Percentiles rank a stretch among this genome's conserved stretches.
phyloP scores from a whole-genome alignment of 148 eudicot species.

The Camellia granthamiana region DNA sequence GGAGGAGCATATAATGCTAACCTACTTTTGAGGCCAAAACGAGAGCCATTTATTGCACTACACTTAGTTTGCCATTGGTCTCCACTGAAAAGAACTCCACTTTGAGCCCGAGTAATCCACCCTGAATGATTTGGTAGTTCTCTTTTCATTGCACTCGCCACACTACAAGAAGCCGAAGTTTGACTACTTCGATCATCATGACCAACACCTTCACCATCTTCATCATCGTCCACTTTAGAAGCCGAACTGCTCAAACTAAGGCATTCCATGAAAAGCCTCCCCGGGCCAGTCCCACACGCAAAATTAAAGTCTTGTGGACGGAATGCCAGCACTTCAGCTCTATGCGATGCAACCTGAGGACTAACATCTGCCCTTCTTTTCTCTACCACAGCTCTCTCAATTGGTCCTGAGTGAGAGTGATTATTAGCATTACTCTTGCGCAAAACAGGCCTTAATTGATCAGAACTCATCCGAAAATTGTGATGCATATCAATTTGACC shows the following conservation, averaged over 20 bases:
- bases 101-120: constrained; percentile 25
- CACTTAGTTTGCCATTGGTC: constrained; percentile 28
- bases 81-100: constrained; percentile 28
- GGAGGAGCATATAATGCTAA: constrained; percentile 57
- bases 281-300: constrained; percentile 82
- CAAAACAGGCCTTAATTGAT: constrained; percentile 5
- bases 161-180: constrained; percentile 46
- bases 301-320: constrained; percentile 45
- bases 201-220: constrained; percentile 32
- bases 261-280: constrained; percentile 84
- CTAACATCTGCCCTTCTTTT: constrained; percentile 30
- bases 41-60: constrained; percentile 27
- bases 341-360: constrained; percentile 29
- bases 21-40: constrained; percentile 47
- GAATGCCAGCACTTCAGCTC: constrained; percentile 39
- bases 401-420: constrained; percentile 45
- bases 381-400: constrained; percentile 24
- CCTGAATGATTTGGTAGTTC: constrained; percentile 33
- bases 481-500: constrained; percentile 16
- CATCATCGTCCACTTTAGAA: constrained; percentile 55
- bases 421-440: constrained; percentile 18
- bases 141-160: constrained; percentile 34
- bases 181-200: constrained; percentile 46
- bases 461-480: constrained; percentile 6
- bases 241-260: constrained; percentile 69